Conservation (phyloP, 139 green algal species). For the Pleodorina starrii region DNA sequence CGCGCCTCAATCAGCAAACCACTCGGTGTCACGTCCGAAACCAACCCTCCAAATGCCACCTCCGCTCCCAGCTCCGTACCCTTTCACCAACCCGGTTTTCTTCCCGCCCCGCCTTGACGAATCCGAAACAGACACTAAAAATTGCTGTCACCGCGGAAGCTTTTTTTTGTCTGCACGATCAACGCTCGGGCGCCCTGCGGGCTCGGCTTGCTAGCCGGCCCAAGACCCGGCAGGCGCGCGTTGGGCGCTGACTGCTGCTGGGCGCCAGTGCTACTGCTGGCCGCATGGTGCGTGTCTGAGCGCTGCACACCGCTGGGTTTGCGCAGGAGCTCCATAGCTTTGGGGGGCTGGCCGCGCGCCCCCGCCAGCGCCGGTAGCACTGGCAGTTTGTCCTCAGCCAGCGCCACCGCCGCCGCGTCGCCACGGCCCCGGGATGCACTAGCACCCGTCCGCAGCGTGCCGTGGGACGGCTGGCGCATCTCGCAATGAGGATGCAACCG, state of each 20-base stretch:
- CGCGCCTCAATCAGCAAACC: no score
- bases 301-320: background rate
- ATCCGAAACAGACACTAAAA: background rate
- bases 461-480: constrained; percentile 28
- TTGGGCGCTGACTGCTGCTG: background rate
- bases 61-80: background rate
- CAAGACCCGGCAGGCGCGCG: constrained; percentile 25
- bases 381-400: constrained; percentile 2
- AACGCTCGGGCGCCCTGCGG: background rate
- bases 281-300: background rate
- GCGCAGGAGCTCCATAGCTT: constrained; percentile 21
- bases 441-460: background rate
- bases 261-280: no score
- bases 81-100: background rate
- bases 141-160: constrained; percentile 8
- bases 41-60: background rate
- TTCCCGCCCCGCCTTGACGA: background rate
- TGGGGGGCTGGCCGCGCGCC: constrained; percentile 1
- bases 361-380: background rate
- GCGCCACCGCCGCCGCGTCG: background rate
- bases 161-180: constrained; percentile 1
- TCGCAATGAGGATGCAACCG: constrained; percentile 21
- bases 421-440: background rate
- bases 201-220: no score
- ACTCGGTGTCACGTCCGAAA: no score